Evolutionary conservation across 192 early-diverging fungal genomes (phyloP).

Genomic region (Coemansia sp.): DNA sequence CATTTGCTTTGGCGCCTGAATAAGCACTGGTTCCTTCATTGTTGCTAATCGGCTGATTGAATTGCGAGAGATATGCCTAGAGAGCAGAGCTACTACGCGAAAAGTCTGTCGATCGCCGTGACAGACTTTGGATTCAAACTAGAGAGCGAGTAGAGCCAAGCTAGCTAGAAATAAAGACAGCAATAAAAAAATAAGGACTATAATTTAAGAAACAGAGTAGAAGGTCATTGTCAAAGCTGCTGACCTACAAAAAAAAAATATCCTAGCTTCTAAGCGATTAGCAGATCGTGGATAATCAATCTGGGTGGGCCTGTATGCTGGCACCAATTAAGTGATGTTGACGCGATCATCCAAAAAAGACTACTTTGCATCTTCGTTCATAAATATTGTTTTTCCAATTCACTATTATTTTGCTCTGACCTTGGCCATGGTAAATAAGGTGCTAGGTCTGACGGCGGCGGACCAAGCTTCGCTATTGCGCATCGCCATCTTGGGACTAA

Average conservation of each 20-base stretch:
- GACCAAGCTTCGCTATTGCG: slow-evolving; percentile 70
- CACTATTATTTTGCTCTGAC: not conserved
- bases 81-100: not conserved
- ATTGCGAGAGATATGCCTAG: not conserved
- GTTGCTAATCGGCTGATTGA: slow-evolving; percentile 8
- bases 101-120: not conserved
- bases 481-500: slow-evolving; percentile 85
- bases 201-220: not conserved
- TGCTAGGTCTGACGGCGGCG: slow-evolving; percentile 45
- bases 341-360: not conserved
- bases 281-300: not conserved
- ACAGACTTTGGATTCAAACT: not conserved
- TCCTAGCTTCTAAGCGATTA: not conserved
- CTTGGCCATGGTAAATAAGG: slow-evolving; percentile 32
- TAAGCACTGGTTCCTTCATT: slow-evolving; percentile 82
- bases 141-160: not conserved
- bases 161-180: not conserved
- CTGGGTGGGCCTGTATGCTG: not conserved
- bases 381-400: not conserved
- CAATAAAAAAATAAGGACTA: not conserved
- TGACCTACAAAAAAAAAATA: not conserved
- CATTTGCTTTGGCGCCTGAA: slow-evolving; percentile 75
- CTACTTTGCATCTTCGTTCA: not conserved
- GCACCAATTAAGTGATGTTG: not conserved
- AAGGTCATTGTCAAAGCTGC: not conserved